Evolutionary conservation across 2,329 filamentous ascomycete genomes (phyloP).

Genomic region (Fusarium sp.): DNA sequence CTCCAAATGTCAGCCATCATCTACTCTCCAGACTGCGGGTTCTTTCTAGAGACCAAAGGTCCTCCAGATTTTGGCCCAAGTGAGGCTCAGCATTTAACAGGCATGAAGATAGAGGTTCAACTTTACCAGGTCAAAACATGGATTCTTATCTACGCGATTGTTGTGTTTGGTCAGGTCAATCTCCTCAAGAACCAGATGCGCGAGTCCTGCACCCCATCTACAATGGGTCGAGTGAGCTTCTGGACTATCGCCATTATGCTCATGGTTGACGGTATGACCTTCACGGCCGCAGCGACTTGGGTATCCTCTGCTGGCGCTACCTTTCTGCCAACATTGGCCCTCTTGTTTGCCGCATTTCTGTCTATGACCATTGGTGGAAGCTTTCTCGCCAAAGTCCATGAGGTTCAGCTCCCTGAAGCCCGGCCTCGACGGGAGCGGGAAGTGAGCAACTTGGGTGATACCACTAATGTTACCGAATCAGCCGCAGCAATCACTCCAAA

Average conservation of each 20-base stretch:
- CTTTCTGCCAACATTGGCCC: constrained; percentile 67
- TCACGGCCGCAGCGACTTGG: constrained; percentile 67
- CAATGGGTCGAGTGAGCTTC: constrained; percentile 74
- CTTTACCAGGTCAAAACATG: constrained; percentile 68
- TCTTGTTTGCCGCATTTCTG: constrained; percentile 64
- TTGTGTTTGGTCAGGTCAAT: constrained; percentile 71
- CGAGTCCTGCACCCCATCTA: constrained; percentile 75
- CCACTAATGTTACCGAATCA: constrained; percentile 30
- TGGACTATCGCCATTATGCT: constrained; percentile 71
- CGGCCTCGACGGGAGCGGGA: constrained; percentile 60
- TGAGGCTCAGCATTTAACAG: constrained; percentile 67
- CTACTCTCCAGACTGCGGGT: constrained; percentile 76
- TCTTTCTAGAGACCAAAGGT: constrained; percentile 73
- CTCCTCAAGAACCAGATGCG: constrained; percentile 73
- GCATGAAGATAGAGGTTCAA: constrained; percentile 71
- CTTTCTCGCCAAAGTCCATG: constrained; percentile 70
- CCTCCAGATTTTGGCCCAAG: constrained; percentile 65
- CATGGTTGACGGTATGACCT: constrained; percentile 70
- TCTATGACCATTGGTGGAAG: constrained; percentile 68
- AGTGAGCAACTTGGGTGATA: constrained; percentile 28
- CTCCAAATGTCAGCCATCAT: constrained; percentile 72
- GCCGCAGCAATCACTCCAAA: constrained; percentile 44
- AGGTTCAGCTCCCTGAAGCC: constrained; percentile 66
- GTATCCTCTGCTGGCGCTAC: constrained; percentile 66
- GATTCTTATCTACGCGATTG: constrained; percentile 65